Evolutionary conservation across 2,329 filamentous ascomycete species (phyloP), one percentile per base, ranked within the genome.

Genomic region (Fusarium xyrophilum): DNA sequence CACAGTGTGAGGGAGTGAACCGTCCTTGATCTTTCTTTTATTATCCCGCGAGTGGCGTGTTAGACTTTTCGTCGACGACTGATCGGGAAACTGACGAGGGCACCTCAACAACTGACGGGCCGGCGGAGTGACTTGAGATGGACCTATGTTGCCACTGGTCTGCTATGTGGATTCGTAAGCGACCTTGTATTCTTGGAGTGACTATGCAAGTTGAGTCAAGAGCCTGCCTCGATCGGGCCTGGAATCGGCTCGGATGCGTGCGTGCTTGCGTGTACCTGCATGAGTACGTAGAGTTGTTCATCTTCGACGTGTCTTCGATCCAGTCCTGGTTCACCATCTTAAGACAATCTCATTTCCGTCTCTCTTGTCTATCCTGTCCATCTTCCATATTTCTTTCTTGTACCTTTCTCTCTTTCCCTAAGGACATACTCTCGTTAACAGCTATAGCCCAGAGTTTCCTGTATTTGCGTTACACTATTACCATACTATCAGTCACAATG

Each of bases 401-500:
- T 56, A 42, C 61, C 17, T 42, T 39, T 36, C 23, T 38, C 36
- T 40, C n/a, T 56, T 21, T 43, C 48, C 33, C 56, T 43, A 32
- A 27, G 53, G 48, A 62, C 50, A 63, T 56, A 58, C 68, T 56
- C 44, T 73, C 70, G 65, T 66, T 73, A 35, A n/a, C n/a, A n/a
- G n/a, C 57, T 12, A 17, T 21, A 59, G 36, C 46, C 38, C 32
- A 52, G 60, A n/a, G 42, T 28, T 47, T 51, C 27, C 47, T 32
- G 7, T 35, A 48, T 47, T 28, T 48, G n/a, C 15, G 23, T 44
- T 35, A 48, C 23, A 17, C 27, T 25, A 47, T 46, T n/a, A 53
- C 21, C 28, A 21, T 46, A 36, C 15, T 48, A 19, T 43, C 40
- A 39, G 25, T 39, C 64, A 74, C 53, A 27, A 79, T 79, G 78